phyloP scores from a whole-genome alignment of 345 rosid genomes.

The Leavenworthia alabamica region DNA sequence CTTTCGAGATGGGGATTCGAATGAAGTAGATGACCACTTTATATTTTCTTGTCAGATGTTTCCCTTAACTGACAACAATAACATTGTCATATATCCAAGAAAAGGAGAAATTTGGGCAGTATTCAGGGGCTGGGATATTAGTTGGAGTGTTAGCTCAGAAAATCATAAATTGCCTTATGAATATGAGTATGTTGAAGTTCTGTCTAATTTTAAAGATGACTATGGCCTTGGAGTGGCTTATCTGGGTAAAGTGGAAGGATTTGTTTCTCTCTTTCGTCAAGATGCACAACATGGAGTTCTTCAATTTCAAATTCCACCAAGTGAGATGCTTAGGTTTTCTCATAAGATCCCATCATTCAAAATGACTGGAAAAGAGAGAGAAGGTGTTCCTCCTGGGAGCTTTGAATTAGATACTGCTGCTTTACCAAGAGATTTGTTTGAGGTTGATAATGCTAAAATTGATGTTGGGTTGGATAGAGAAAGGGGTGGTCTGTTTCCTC shows the following conservation, averaged over 20 bases:
- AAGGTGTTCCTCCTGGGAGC: conserved; percentile 66
- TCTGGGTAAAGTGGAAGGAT: conserved; percentile 69
- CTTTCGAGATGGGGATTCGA: conserved; percentile 34
- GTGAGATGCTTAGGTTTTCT: conserved; percentile 60
- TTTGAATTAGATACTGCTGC: conserved; percentile 76
- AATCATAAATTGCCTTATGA: conserved; percentile 41
- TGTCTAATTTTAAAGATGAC: conserved; percentile 44
- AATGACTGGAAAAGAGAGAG: conserved; percentile 70
- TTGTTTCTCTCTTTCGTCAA: conserved; percentile 57
- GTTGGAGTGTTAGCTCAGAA: conserved; percentile 45
- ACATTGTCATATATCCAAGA: conserved; percentile 49
- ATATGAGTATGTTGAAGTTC: conserved; percentile 63
- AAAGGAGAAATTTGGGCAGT: conserved; percentile 88
- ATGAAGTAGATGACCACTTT: conserved; percentile 35
- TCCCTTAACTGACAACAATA: conserved; percentile 13
- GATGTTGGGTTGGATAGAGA: conserved; percentile 4
- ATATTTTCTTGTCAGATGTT: conserved; percentile 65
- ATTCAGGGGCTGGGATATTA: conserved; percentile 62
- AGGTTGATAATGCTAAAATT: conserved; percentile 3
- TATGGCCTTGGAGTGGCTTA: conserved; percentile 61
- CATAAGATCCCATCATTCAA: conserved; percentile 62
- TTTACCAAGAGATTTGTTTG: conserved; percentile 38
- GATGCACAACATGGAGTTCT: conserved; percentile 25
- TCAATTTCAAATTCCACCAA: conserved; percentile 35
- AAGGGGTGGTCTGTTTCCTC: conserved; percentile 6